Percentiles rank a stretch among this genome's conserved stretches.
These are phyloP conservation scores for Erodium maritimum DNA, from an alignment of 345 rosid species.

Conservation along the genomic window DNA sequence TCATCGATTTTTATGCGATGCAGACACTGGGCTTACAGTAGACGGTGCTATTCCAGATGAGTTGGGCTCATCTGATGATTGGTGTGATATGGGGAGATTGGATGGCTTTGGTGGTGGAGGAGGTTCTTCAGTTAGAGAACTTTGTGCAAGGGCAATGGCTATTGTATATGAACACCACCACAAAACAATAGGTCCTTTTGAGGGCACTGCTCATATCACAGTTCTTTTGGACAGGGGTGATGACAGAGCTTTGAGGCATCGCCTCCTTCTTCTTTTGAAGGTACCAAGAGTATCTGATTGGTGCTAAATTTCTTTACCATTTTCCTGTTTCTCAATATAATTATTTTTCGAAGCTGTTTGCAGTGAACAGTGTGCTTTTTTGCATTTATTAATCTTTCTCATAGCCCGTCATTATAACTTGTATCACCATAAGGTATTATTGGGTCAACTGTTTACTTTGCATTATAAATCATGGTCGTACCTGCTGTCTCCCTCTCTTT, in stretches of 20 bases:
- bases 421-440: background rate
- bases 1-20: constrained; percentile 96
- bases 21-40: constrained; percentile 88
- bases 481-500: background rate
- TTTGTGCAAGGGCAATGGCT: constrained; percentile 98
- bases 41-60: constrained; percentile 97
- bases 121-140: constrained; percentile 93
- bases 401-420: background rate
- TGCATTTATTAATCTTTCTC: too few relatives aligned
- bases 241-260: constrained; percentile 96
- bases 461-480: background rate
- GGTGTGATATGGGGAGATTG: constrained; percentile 98
- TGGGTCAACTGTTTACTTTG: background rate
- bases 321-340: too few relatives aligned
- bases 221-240: constrained; percentile 91
- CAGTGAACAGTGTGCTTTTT: too few relatives aligned
- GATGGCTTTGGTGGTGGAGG: constrained; percentile 99
- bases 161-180: constrained; percentile 94
- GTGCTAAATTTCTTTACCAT: background rate
- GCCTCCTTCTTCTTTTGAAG: constrained; percentile 88
- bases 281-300: constrained; percentile 19
- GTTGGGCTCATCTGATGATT: constrained; percentile 88
- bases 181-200: constrained; percentile 77
- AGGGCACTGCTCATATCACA: constrained; percentile 90
- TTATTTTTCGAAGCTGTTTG: too few relatives aligned